These are phyloP conservation scores for Fusarium dlaminii DNA, from an alignment of 2,329 filamentous ascomycete species.

Conservation along the genomic window DNA sequence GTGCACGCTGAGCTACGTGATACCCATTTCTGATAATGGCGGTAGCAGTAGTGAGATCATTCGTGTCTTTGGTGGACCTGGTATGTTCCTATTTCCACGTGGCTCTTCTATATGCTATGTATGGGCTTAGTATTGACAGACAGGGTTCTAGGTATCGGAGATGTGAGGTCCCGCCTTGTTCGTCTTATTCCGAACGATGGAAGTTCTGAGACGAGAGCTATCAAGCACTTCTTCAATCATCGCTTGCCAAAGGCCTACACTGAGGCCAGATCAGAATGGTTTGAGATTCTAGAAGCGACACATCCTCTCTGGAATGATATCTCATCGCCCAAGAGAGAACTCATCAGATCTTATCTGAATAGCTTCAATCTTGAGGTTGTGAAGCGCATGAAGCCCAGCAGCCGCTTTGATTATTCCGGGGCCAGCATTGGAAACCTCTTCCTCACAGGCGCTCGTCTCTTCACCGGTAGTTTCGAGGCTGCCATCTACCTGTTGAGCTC, in stretches of 20 bases:
- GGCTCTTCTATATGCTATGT: neutral
- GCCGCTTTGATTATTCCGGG: conserved; percentile 79
- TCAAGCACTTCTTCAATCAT: conserved; percentile 88
- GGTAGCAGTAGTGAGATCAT: conserved; percentile 94
- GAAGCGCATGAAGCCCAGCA: conserved; percentile 76
- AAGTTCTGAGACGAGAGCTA: conserved; percentile 73
- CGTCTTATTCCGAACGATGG: conserved; percentile 80
- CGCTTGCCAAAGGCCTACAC: conserved; percentile 69
- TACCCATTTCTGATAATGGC: conserved; percentile 96
- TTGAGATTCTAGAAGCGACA: conserved; percentile 85
- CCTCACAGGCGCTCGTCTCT: conserved; percentile 84
- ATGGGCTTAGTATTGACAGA: neutral
- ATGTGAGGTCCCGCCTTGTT: conserved; percentile 73
- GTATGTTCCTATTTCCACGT: conserved; percentile 52
- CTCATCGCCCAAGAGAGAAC: conserved; percentile 76
- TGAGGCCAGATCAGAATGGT: conserved; percentile 82
- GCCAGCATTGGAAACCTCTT: conserved; percentile 84
- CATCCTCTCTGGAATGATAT: conserved; percentile 79
- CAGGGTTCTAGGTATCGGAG: conserved; percentile 62
- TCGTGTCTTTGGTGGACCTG: conserved; percentile 92
- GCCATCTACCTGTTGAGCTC: conserved; percentile 90
- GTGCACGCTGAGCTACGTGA: conserved; percentile 82
- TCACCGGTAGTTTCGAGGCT: conserved; percentile 91
- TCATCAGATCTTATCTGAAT: conserved; percentile 81
- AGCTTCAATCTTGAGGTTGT: conserved; percentile 80